Base-by-base conservation (phyloP, 257 asterid species). In the Solanum corneliomulleri region DNA sequence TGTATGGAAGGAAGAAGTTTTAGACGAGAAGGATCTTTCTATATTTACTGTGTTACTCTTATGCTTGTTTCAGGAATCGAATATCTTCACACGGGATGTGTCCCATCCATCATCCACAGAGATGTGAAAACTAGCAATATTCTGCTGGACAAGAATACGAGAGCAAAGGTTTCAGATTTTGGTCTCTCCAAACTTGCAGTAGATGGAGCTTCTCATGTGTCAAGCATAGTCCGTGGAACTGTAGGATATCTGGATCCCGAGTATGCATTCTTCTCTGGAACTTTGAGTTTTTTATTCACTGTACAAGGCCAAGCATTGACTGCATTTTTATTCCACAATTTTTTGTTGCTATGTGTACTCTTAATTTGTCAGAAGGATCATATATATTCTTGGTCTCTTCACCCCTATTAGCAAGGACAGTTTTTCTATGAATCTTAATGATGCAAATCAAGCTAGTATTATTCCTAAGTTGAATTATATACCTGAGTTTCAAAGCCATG, bases 181-280 rank as follows among this genome's bases (percentile, higher is more conserved):
- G 99, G 99, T 87, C 99, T 97, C 89, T 97, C 99, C 4, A 97
- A 96, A 91, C 93, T 96, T 86, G 98, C 98, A 14, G 96, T 93
- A 31, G 99, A 97, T 89, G 99, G 99, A 89, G 94, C 98, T 92
- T 97, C 99, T 82, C 99, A 97, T 49, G 99, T 97, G 62, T 97
- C 99, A 3, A 97, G 99, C 94, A 94, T 96, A 11, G 99, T 97
- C 90, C 98, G 99, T 35, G 99, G 99, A 86, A 97, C 99, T 82
- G 98, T 97, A 89, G 99, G 99, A 68, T 97, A 97, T 91, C 95
- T 97, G 44, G 99, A 97, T 92, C 99, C 99, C 4, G 99, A 97
- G 99, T 97, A 92, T 83, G 98, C 49, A 89, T 75, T 74, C 87
- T 76, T 47, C 70, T 85, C 72, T 72, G 84, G 37, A 35, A 11